Percentiles rank a stretch among this genome's conserved stretches.
Conservation (phyloP, 352 stramenopile genomes). For the Phytophthora parvispora region DNA sequence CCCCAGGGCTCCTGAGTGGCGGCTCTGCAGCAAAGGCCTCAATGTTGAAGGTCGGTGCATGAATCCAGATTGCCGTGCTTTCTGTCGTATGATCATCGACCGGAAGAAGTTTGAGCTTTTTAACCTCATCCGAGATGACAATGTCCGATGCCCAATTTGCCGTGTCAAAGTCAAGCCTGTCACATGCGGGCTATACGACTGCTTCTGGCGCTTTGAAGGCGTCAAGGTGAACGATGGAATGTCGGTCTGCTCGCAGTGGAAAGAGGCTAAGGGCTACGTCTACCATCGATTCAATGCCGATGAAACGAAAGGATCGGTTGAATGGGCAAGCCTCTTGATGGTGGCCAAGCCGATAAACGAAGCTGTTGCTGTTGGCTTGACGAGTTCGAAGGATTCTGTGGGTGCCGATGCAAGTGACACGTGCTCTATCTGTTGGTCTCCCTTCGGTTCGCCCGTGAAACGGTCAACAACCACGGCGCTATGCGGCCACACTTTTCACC, state of each 20-base stretch:
- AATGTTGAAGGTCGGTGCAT: slow-evolving; percentile 44
- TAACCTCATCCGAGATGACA: slow-evolving; percentile 23
- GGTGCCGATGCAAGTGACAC: neutral
- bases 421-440: neutral
- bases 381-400: neutral
- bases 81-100: slow-evolving; percentile 29
- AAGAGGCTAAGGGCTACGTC: slow-evolving; percentile 1
- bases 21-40: slow-evolving; percentile 21
- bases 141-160: slow-evolving; percentile 32
- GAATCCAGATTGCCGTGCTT: slow-evolving; percentile 22
- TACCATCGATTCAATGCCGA: slow-evolving; percentile 36
- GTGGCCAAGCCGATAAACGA: slow-evolving; percentile 3
- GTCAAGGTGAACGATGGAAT: slow-evolving; percentile 3
- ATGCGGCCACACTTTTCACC: slow-evolving; percentile 23
- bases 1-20: slow-evolving; percentile 9
- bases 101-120: slow-evolving; percentile 16
- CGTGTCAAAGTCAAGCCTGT: slow-evolving; percentile 13
- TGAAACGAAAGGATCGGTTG: slow-evolving; percentile 16
- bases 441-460: neutral
- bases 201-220: slow-evolving; percentile 45
- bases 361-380: neutral
- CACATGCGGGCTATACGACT: slow-evolving; percentile 48
- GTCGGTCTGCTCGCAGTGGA: slow-evolving; percentile 36
- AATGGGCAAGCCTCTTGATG: slow-evolving; percentile 29
- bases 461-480: neutral